Evolutionary conservation across 2,329 filamentous ascomycete genomes (phyloP), one percentile per base, ranked within the genome.

Genomic region (Talaromyces sp.): DNA sequence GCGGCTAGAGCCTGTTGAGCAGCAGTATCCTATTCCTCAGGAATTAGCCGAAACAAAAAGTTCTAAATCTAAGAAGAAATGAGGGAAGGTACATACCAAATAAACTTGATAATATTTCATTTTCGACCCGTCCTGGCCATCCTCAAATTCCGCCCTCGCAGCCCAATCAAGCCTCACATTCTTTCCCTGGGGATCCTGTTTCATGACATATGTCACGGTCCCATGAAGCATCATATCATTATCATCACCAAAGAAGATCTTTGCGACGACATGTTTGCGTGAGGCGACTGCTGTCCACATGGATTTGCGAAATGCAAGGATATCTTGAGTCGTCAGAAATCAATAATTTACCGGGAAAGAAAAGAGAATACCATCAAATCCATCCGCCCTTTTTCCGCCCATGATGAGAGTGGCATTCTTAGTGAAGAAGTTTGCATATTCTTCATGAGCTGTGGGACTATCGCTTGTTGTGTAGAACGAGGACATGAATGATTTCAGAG

Each of bases 51-150:
- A 19, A 54, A 3, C 16, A 33, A 31, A n/a, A 16, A 22, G 4
- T 1, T 10, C 6, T 7, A 6, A 37, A 8, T 22, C 7, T 24
- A 54, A 31, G 3, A 6, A 16, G 16, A 19, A 16, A 10, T 16
- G 3, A 35, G 24, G 10, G n/a, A 19, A 22, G 37, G 59, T 43
- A 72, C 76, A 27, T 65, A 78, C 76, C 73, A 78, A 67, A 67
- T 78, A 78, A 65, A 78, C 76, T 68, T 78, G 76, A 72, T 78
- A 78, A 67, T 77, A 78, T 67, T 65, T 71, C 75, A 78, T 78
- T 68, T 72, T 77, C 19, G 74, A 62, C 48, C 56, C 70, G 1
- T 68, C 70, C 1, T 66, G 68, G 22, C 68, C 68, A 61, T 67
- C 65, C 3, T 68, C 73, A 69, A 78, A 78, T 14, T 75, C 75